phyloP scores from a whole-genome alignment of 164 flowering plant species.

The Berberis thunbergii region DNA sequence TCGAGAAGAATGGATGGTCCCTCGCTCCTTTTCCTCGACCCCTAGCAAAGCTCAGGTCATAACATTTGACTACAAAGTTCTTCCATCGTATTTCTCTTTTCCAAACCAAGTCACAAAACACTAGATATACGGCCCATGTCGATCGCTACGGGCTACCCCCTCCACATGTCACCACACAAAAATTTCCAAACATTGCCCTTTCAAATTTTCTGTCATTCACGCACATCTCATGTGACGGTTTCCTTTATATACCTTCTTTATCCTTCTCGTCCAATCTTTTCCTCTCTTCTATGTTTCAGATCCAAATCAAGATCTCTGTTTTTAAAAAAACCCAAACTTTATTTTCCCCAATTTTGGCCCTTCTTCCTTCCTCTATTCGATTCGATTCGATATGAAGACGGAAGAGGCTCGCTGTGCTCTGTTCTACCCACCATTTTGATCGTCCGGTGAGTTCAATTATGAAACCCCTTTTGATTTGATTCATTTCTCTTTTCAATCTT shows the following conservation, averaged over 20 bases:
- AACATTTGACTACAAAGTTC: not conserved
- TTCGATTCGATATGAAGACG: conserved; percentile 2
- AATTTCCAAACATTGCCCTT: not conserved
- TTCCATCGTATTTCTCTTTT: not conserved
- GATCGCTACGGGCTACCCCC: too few relatives aligned
- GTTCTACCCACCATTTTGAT: too few relatives aligned
- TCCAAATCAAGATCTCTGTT: not conserved
- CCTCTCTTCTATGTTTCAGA: conserved; percentile 1
- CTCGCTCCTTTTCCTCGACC: too few relatives aligned
- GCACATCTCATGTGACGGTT: conserved; percentile 14
- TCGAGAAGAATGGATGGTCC: too few relatives aligned
- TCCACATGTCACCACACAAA: not conserved
- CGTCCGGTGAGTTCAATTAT: too few relatives aligned
- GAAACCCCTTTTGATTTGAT: too few relatives aligned
- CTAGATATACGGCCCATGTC: too few relatives aligned
- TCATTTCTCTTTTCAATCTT: too few relatives aligned
- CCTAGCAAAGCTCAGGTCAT: too few relatives aligned
- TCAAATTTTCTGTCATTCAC: conserved; percentile 6
- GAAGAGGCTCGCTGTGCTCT: not conserved
- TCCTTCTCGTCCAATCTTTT: not conserved
- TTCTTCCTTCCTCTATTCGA: not conserved
- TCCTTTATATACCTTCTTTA: not conserved
- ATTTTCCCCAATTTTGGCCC: not conserved
- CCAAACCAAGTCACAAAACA: not conserved
- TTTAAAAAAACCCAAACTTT: conserved; percentile 1